A percentile compares a stretch with the other conserved stretches of the same genome.
phyloP scores from a whole-genome alignment of 148 eudicot genomes.

The Diospyros kaki region DNA sequence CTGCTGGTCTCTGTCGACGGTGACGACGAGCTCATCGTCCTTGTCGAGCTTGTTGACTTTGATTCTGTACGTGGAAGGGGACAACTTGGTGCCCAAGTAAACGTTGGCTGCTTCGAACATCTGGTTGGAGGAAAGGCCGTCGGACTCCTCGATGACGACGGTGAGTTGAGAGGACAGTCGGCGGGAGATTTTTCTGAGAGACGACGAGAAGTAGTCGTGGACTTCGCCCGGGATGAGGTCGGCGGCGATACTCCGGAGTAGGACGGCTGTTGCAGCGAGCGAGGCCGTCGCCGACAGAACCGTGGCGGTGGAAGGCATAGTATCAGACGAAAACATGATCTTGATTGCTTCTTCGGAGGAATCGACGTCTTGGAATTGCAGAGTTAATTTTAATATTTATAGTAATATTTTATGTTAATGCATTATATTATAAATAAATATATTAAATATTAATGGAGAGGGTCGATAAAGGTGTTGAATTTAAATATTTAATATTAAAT shows the following conservation, averaged over 20 bases:
- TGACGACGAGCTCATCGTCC: constrained; percentile 25
- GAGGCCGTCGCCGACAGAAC: constrained; percentile 49
- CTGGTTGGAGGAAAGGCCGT: constrained; percentile 47
- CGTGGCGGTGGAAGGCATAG: constrained; percentile 29
- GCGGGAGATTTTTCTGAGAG: constrained; percentile 23
- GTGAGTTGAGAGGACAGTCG: constrained; percentile 45
- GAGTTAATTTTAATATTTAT: no score
- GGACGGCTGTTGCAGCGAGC: constrained; percentile 41
- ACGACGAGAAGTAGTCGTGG: constrained; percentile 30
- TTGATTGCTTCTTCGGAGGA: background rate
- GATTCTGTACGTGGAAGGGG: constrained; percentile 33
- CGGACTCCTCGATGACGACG: constrained; percentile 47
- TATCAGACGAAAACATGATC: constrained; percentile 8
- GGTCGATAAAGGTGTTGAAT: no score
- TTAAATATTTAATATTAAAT: no score
- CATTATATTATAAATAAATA: no score
- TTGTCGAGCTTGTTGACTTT: constrained; percentile 33
- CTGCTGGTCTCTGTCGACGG: constrained; percentile 48
- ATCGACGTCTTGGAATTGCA: no score
- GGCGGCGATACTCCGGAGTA: constrained; percentile 38
- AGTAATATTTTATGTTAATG: no score
- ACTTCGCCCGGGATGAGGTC: constrained; percentile 44
- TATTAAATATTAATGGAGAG: no score
- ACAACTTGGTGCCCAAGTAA: constrained; percentile 40
- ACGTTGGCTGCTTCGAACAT: constrained; percentile 41